A percentile compares a stretch with the other conserved stretches of the same genome.
Conservation (phyloP, 1,284 basidiomycete genomes). For the Hypsizygus ulmarius region DNA sequence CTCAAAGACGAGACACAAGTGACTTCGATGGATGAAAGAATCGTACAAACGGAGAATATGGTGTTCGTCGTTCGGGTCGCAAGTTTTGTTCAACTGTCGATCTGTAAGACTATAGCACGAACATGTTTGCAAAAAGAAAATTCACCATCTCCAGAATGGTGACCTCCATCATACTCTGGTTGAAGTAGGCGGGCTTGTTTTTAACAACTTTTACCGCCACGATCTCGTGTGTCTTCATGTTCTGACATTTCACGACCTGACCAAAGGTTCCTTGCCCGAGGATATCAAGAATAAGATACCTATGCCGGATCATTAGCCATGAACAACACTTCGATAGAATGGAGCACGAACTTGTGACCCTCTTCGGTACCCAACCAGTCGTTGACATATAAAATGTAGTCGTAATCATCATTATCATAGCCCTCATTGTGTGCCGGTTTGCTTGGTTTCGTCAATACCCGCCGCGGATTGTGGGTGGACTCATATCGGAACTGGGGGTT, state of each 20-base stretch:
- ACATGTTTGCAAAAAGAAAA: conserved; percentile 31
- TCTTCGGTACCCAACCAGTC: conserved; percentile 91
- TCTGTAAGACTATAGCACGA: conserved; percentile 8
- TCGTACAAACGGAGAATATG: conserved; percentile 95
- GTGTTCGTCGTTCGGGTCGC: conserved; percentile 92
- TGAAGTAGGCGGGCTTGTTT: conserved; percentile 99
- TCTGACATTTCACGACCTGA: conserved; percentile 99
- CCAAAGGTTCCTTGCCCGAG: conserved; percentile 98
- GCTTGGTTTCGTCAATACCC: conserved; percentile 94
- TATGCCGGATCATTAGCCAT: conserved; percentile 32
- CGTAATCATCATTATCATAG: conserved; percentile 95
- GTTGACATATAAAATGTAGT: conserved; percentile 97
- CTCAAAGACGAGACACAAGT: conserved; percentile 97
- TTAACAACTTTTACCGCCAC: conserved; percentile 99
- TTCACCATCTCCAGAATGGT: conserved; percentile 93
- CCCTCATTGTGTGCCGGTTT: conserved; percentile 93
- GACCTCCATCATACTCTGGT: conserved; percentile 99
- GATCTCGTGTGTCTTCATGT: conserved; percentile 98
- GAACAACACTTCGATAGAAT: conserved; percentile 8
- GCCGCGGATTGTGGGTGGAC: conserved; percentile 86
- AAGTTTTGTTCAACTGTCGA: conserved; percentile 82
- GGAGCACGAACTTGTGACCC: conserved; percentile 75
- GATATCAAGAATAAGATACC: conserved; percentile 97
- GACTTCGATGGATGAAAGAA: conserved; percentile 95
- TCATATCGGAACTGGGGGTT: conserved; percentile 93